phyloP scores from a whole-genome alignment of 2,329 filamentous ascomycete species.

The Alternaria longipes region DNA sequence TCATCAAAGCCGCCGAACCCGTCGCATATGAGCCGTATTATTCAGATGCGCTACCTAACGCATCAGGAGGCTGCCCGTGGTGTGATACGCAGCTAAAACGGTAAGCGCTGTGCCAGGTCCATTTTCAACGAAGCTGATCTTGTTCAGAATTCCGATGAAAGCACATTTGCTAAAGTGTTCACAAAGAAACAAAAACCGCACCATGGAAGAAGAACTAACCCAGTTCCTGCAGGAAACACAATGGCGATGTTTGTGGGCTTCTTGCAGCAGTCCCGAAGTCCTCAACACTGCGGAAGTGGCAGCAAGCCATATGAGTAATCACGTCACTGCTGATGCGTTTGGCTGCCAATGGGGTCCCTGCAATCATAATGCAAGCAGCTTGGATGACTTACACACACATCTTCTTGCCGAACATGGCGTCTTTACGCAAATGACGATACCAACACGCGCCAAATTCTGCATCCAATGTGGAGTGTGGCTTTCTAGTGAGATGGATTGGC shows the following conservation, averaged over 20 bases:
- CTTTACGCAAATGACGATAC: not conserved
- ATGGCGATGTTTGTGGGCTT: not conserved
- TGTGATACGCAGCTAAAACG: not conserved
- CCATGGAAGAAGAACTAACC: not conserved
- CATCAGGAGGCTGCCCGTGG: not conserved
- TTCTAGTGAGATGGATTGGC: not conserved
- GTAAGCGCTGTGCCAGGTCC: not conserved
- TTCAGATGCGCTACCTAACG: not conserved
- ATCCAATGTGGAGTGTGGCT: not conserved
- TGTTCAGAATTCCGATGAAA: not conserved
- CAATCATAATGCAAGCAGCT: not conserved
- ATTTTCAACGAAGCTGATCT: not conserved
- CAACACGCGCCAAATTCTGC: not conserved
- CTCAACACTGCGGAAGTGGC: not conserved
- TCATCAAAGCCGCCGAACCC: not conserved
- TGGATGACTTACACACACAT: not conserved
- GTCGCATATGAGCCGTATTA: not conserved
- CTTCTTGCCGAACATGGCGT: not conserved
- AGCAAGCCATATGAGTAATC: not conserved
- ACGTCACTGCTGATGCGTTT: not conserved
- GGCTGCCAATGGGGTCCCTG: not conserved
- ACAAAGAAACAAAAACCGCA: not conserved
- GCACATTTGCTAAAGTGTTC: not conserved
- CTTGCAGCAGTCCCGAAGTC: conserved; percentile 5
- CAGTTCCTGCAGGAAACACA: not conserved